phyloP scores from a whole-genome alignment of 768 basidiomycete genomes.

The Tulasnella sp. region DNA sequence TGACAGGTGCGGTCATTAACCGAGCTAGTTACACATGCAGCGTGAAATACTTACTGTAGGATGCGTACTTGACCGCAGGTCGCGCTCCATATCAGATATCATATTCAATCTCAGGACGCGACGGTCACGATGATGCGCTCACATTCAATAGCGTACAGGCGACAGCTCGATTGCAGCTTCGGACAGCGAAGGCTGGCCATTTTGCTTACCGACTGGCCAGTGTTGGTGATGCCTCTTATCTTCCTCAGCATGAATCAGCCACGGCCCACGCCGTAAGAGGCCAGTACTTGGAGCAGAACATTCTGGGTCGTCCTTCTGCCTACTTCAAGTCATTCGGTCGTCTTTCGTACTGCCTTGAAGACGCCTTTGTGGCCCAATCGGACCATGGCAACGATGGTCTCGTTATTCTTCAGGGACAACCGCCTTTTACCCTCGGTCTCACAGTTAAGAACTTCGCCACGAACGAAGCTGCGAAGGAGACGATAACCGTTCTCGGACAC shows the following conservation, averaged over 20 bases:
- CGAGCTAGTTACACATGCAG: background rate
- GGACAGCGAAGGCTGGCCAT: slow-evolving; percentile 63
- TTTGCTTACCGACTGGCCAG: slow-evolving; percentile 87
- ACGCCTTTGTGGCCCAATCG: slow-evolving; percentile 49
- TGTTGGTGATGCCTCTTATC: slow-evolving; percentile 78
- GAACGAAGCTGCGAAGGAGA: slow-evolving; percentile 50
- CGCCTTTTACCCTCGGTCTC: slow-evolving; percentile 74
- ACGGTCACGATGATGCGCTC: slow-evolving; percentile 31
- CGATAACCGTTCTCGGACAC: slow-evolving; percentile 37
- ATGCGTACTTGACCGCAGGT: slow-evolving; percentile 37
- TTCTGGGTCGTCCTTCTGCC: slow-evolving; percentile 69
- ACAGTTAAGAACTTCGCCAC: slow-evolving; percentile 67
- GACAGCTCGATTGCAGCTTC: slow-evolving; percentile 68
- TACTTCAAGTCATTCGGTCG: slow-evolving; percentile 58
- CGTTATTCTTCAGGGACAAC: slow-evolving; percentile 65
- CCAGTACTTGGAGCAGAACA: slow-evolving; percentile 80
- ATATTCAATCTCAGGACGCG: background rate
- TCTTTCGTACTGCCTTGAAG: slow-evolving; percentile 66
- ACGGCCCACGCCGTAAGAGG: slow-evolving; percentile 31
- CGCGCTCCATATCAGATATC: slow-evolving; percentile 82
- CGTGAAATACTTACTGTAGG: background rate
- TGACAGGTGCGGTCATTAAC: slow-evolving; percentile 45
- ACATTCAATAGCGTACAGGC: slow-evolving; percentile 78
- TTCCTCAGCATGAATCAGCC: slow-evolving; percentile 23
- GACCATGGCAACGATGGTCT: slow-evolving; percentile 43